Evolutionary conservation across 164 flowering plant species (phyloP), one percentile per base, ranked within the genome.

Genomic region (Vitis amurensis): DNA sequence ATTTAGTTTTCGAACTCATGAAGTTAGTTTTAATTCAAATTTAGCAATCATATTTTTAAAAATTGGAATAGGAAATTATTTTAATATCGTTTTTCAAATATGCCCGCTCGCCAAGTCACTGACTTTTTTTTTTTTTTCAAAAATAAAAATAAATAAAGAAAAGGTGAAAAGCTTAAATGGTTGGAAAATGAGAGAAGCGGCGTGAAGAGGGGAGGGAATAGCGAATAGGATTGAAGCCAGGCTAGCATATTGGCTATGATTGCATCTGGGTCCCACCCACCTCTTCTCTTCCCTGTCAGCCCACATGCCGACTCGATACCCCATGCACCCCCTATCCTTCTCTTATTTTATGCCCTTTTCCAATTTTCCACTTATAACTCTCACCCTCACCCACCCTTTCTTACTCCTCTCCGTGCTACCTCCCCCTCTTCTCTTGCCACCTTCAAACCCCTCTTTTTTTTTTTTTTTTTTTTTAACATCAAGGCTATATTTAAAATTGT

Each of bases 291-390:
- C 61, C 77, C 86, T 84, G 90, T 81, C 84, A 79, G 62, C 75
- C 74, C 90, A 86, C 90, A 81, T 86, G 90, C 86, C 50, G 74
- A 64, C 86, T 77, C 87, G 72, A 70, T 60, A 50, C 69, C 82
- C 84, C 81, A 85, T 82, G 86, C 83, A 65, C 73, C 59, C 51
- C 29, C 52, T 65, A n/a, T 27, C 19, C 48, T 17, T 53, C 53
- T 19, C 58, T 50, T 19, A 6, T 30, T 65, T 65, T 63, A 52
- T 69, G 0, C 52, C 30, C 48, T 6, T 49, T 59, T 13, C 63
- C 44, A 3, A 37, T 2, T 37, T 37, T 16, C 19, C 60, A 29
- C 27, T 23, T 23, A 2, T 23, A 23, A 23, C 27, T 11, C 8
- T 30, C 29, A 31, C 6, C 23, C 7, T 61, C 49, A 50, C 74